A percentile compares a stretch with the other conserved stretches of the same genome.
These are phyloP conservation scores for Ascochyta fabae DNA, from an alignment of 2,329 filamentous ascomycete genomes.

Conservation along the genomic window DNA sequence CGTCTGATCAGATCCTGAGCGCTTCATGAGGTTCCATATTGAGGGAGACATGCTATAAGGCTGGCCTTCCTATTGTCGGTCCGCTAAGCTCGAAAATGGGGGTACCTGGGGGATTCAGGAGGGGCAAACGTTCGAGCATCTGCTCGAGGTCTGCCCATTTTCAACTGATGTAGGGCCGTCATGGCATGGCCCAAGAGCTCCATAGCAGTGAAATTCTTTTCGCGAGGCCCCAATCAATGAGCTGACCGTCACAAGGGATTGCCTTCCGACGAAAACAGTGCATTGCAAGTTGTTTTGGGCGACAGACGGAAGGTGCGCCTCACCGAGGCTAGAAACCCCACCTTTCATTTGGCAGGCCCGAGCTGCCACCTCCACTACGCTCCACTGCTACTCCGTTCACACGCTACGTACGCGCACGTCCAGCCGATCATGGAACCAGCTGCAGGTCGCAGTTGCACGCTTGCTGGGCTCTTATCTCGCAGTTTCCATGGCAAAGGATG, in stretches of 20 bases:
- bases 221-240: conserved; percentile 25
- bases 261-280: conserved; percentile 12
- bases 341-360: conserved; percentile 23
- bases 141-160: conserved; percentile 35
- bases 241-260: conserved; percentile 32
- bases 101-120: conserved; percentile 23
- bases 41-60: conserved; percentile 43
- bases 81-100: conserved; percentile 41
- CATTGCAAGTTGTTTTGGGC: conserved; percentile 20
- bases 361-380: conserved; percentile 1
- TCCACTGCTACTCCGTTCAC: background rate
- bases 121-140: conserved; percentile 28
- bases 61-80: conserved; percentile 11
- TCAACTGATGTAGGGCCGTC: conserved; percentile 22
- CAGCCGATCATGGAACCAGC: background rate
- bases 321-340: conserved; percentile 30
- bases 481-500: background rate
- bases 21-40: conserved; percentile 46
- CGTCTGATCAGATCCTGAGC: conserved; percentile 24
- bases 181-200: conserved; percentile 18
- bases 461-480: conserved; percentile 3
- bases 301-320: conserved; percentile 22
- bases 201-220: conserved; percentile 24
- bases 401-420: background rate
- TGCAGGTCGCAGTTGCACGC: background rate